Percentiles rank a stretch among this genome's conserved stretches.
Conservation (phyloP, 2,329 filamentous ascomycete genomes). For the Colletotrichum truncatum region DNA sequence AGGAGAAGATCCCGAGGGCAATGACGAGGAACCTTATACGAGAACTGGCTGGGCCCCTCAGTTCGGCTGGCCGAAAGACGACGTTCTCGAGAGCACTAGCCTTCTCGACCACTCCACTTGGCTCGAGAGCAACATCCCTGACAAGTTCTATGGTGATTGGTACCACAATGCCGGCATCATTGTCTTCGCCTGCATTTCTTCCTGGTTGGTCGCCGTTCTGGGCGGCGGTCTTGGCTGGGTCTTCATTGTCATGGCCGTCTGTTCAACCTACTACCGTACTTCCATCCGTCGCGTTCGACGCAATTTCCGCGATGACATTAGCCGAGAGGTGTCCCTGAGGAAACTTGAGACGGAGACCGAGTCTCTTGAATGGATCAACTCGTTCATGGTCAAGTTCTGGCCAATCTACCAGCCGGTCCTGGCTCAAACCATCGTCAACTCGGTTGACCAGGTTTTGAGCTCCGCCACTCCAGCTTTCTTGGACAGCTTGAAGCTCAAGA, state of each 20-base stretch:
- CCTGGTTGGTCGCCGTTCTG: slow-evolving; percentile 89
- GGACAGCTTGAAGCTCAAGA: slow-evolving; percentile 92
- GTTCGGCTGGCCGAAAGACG: slow-evolving; percentile 76
- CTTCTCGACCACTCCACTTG: slow-evolving; percentile 89
- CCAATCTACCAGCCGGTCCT: slow-evolving; percentile 97
- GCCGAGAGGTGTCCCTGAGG: slow-evolving; percentile 86
- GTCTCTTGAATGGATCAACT: slow-evolving; percentile 98
- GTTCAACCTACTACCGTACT: slow-evolving; percentile 95
- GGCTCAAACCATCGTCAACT: slow-evolving; percentile 89
- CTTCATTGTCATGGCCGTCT: slow-evolving; percentile 90
- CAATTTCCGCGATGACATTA: slow-evolving; percentile 95
- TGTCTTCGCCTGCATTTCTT: slow-evolving; percentile 87
- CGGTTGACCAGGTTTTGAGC: slow-evolving; percentile 95
- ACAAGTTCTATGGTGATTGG: slow-evolving; percentile 97
- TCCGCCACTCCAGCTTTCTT: slow-evolving; percentile 91
- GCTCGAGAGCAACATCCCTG: slow-evolving; percentile 83
- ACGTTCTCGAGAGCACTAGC: slow-evolving; percentile 68
- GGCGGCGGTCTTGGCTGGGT: slow-evolving; percentile 95
- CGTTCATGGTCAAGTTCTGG: slow-evolving; percentile 98
- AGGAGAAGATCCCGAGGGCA: slow-evolving; percentile 62
- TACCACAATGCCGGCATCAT: slow-evolving; percentile 98
- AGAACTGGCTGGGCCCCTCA: slow-evolving; percentile 88
- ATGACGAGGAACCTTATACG: slow-evolving; percentile 56
- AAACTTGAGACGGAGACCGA: slow-evolving; percentile 90
- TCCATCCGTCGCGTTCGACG: slow-evolving; percentile 92